Percentiles rank a stretch among this genome's conserved stretches.
Evolutionary conservation across 805 yeast species (phyloP).

Genomic region (Wickerhamiella australiensis): DNA sequence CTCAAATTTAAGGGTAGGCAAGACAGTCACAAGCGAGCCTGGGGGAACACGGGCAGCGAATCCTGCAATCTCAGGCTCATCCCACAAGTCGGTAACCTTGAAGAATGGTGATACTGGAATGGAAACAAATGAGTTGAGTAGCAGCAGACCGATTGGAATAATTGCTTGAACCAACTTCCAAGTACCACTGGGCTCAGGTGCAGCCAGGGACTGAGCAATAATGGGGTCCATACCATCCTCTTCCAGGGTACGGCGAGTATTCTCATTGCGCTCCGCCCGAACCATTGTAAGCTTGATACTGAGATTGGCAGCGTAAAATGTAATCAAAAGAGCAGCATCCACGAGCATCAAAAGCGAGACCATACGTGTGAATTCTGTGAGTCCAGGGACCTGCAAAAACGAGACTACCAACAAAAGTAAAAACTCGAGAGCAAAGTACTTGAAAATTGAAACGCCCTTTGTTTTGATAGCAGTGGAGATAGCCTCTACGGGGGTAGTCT

Average conservation of each 20-base stretch:
- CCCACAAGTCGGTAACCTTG: constrained; percentile 17
- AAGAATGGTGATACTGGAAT: constrained; percentile 27
- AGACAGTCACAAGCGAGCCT: constrained; percentile 27
- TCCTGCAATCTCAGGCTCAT: constrained; percentile 14
- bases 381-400: constrained; percentile 54
- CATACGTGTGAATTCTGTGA: constrained; percentile 69
- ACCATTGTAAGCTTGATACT: constrained; percentile 82
- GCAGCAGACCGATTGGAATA: constrained; percentile 27
- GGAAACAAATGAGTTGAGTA: constrained; percentile 24
- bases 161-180: constrained; percentile 23
- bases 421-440: constrained; percentile 66
- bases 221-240: constrained; percentile 78
- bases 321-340: constrained; percentile 61
- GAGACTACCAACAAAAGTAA: constrained; percentile 47
- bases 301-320: constrained; percentile 73
- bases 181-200: constrained; percentile 16
- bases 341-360: constrained; percentile 55
- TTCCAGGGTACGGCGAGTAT: constrained; percentile 66
- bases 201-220: constrained; percentile 63
- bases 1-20: constrained; percentile 31
- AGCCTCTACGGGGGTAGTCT: constrained; percentile 32
- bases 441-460: constrained; percentile 35
- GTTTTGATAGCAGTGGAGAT: constrained; percentile 34
- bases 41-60: constrained; percentile 15
- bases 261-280: constrained; percentile 69